These are phyloP conservation scores for Solanum ahanhuiri DNA, from an alignment of 257 asterid species.

Conservation along the genomic window DNA sequence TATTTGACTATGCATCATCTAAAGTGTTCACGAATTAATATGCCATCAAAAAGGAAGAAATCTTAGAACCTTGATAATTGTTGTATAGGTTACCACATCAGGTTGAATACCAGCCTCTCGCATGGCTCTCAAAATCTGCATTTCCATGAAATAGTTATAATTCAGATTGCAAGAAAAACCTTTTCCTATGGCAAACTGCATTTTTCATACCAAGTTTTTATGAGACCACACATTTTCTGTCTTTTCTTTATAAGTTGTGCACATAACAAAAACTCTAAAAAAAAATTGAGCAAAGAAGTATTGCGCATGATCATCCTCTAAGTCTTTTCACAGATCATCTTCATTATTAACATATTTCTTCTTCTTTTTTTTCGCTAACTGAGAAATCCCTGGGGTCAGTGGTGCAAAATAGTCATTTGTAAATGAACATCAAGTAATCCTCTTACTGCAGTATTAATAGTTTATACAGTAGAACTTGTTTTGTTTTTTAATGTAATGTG, in stretches of 20 bases:
- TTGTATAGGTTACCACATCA: slow-evolving; percentile 80
- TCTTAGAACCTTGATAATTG: slow-evolving; percentile 70
- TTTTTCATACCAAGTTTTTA: not conserved
- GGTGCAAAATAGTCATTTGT: not conserved
- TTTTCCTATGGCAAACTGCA: not conserved
- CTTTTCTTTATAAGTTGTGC: not conserved
- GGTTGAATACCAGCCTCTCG: slow-evolving; percentile 76
- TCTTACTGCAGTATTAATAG: not conserved
- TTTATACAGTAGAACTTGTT: not conserved
- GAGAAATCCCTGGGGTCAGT: not conserved
- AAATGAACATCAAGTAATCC: not conserved
- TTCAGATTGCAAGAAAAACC: not conserved
- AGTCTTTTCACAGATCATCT: not conserved
- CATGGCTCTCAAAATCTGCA: slow-evolving; percentile 80
- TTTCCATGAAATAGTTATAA: slow-evolving; percentile 13
- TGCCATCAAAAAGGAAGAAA: slow-evolving; percentile 1
- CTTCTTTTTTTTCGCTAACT: not conserved
- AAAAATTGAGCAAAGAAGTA: not conserved
- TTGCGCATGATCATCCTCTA: too few species aligned
- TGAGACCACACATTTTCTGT: not conserved
- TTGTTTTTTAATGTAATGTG: not conserved
- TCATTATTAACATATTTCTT: not conserved
- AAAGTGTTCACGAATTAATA: not conserved
- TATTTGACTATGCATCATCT: not conserved
- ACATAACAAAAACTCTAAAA: not conserved